Evolutionary conservation across 2,329 filamentous ascomycete species (phyloP), one percentile per base, ranked within the genome.

Genomic region (Ophiocordyceps sinensis): DNA sequence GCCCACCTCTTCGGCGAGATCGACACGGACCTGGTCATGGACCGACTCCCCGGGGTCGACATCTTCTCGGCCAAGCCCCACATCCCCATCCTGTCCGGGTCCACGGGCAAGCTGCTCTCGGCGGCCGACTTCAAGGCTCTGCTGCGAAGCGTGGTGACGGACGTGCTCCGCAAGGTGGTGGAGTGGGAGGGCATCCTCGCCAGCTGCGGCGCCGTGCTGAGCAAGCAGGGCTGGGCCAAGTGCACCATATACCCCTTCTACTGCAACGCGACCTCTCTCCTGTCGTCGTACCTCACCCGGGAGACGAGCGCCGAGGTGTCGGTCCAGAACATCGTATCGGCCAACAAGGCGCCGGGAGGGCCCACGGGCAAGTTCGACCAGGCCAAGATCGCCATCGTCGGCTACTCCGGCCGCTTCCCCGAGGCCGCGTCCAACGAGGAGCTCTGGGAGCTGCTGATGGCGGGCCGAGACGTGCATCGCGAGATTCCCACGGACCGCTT

Each of bases 351-450:
- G 15, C 6, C 19, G 19, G 19, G 19, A 19, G n/a, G 34, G 17
- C 32, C 39, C 1, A 41, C 39, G 5, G 39, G 39, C 7, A 34
- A 34, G 7, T 41, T 41, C 17, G 39, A 36, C 15, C 32, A 37
- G 32, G 37, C 39, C n/a, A 47, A 45, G 35, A 43, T 91, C 49
- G 85, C 85, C 43, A 86, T 93, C 48, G 81, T 91, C 37, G 85
- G 85, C 45, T 61, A 55, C 48, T 60, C 58, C 8, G 64, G 64
- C 38, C 57, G 64, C 2, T 62, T 64, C 36, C 62, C 64, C 5
- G 61, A 60, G 9, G 56, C 57, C 1, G 58, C 47, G 4, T 53
- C 57, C 26, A 39, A 28, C 40, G 57, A 62, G 26, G 55, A 56
- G 44, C 50, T 64, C 59, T 84, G 80, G 79, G 71, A 81, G 34